A percentile compares a stretch with the other conserved stretches of the same genome.
phyloP scores from a whole-genome alignment of 139 green algal species.

The Dunaliella primolecta region DNA sequence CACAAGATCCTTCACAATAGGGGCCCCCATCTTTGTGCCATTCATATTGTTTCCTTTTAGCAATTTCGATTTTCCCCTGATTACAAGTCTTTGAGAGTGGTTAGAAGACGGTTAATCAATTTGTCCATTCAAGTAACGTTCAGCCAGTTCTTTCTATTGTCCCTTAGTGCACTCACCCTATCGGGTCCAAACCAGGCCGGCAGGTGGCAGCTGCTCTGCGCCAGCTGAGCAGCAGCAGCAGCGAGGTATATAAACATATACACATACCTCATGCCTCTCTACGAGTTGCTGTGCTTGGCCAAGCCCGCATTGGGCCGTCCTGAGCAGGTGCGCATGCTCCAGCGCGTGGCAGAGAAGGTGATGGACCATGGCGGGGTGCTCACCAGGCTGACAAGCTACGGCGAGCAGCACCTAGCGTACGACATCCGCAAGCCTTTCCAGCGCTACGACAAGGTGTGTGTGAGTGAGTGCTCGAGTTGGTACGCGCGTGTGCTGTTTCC shows the following conservation, averaged over 20 bases:
- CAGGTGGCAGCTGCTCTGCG: too few species aligned
- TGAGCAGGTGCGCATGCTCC: conserved; percentile 49
- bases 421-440: conserved; percentile 54
- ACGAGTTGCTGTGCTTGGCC: conserved; percentile 77
- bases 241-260: too few species aligned
- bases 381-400: conserved; percentile 66
- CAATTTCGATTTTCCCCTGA: too few species aligned
- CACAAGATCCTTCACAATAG: conserved; percentile 17
- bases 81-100: too few species aligned
- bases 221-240: too few species aligned
- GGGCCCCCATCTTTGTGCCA: neutral
- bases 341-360: conserved; percentile 45
- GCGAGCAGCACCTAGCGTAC: conserved; percentile 71
- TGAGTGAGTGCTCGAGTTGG: neutral
- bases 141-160: too few species aligned
- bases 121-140: too few species aligned
- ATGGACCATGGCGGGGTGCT: conserved; percentile 65
- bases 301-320: conserved; percentile 41
- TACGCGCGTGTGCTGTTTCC: neutral
- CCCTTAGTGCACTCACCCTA: too few species aligned
- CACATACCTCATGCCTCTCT: conserved; percentile 87
- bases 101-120: too few species aligned
- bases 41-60: too few species aligned
- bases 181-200: too few species aligned
- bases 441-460: conserved; percentile 60